Evolutionary conservation across 331 rosid genomes (phyloP).

Genomic region (Malus hybrid): DNA sequence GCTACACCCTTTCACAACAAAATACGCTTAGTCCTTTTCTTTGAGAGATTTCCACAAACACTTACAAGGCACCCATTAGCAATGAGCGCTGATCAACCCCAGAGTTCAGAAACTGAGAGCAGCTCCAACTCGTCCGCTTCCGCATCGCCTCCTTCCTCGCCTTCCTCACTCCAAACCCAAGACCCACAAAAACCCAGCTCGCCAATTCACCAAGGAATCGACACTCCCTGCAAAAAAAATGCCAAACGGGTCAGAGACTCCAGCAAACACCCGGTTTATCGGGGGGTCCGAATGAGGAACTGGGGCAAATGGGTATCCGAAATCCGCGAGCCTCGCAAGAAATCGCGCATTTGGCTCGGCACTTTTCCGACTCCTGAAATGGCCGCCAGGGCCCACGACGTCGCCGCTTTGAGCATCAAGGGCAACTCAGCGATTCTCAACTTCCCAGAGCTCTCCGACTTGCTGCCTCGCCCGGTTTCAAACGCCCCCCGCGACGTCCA

Average conservation of each 20-base stretch:
- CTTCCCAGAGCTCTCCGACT: constrained; percentile 60
- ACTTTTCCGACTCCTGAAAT: constrained; percentile 83
- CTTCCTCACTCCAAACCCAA: constrained; percentile 7
- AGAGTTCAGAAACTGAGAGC: constrained; percentile 42
- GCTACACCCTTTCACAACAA: not conserved
- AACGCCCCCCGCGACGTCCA: constrained; percentile 77
- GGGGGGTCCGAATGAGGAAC: constrained; percentile 86
- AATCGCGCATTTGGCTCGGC: constrained; percentile 97
- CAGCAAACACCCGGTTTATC: constrained; percentile 51
- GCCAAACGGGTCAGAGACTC: constrained; percentile 52
- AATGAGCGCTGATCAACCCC: constrained; percentile 27
- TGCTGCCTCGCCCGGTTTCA: constrained; percentile 74
- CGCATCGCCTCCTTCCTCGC: constrained; percentile 32
- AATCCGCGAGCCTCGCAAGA: constrained; percentile 90
- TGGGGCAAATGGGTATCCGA: constrained; percentile 99
- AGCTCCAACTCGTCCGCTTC: constrained; percentile 35
- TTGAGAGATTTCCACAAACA: not conserved
- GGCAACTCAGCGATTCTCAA: constrained; percentile 82
- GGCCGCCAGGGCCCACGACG: constrained; percentile 98
- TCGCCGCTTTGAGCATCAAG: constrained; percentile 85
- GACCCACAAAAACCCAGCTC: not conserved
- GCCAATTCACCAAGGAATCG: not conserved
- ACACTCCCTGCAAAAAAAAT: not conserved
- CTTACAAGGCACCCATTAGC: not conserved
- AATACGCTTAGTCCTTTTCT: not conserved